phyloP scores from a whole-genome alignment of 257 asterid genomes.

The Gentiana straminea region DNA sequence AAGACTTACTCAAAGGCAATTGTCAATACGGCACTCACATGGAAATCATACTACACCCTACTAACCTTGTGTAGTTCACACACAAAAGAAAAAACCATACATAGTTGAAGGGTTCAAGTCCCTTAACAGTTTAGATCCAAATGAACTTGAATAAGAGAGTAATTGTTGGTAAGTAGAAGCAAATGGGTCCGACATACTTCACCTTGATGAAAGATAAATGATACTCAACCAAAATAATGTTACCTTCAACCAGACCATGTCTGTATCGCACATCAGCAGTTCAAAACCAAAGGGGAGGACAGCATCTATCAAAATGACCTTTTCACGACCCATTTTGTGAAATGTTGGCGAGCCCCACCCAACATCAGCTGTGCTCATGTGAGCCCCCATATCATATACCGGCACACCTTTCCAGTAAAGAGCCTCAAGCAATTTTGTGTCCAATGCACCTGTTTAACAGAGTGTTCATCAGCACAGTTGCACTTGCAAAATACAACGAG shows the following conservation, averaged over 20 bases:
- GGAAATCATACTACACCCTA: too few relatives aligned
- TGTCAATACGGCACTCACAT: too few relatives aligned
- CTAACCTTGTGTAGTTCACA: too few relatives aligned
- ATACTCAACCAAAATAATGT: background rate
- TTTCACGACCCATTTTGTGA: slow-evolving; percentile 98
- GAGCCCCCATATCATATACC: slow-evolving; percentile 95
- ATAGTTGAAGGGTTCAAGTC: too few relatives aligned
- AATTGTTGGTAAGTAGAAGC: too few relatives aligned
- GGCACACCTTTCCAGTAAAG: slow-evolving; percentile 98
- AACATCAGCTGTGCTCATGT: slow-evolving; percentile 93
- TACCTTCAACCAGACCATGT: slow-evolving; percentile 99
- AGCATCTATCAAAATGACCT: slow-evolving; percentile 78
- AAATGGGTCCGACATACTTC: too few relatives aligned
- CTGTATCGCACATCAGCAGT: slow-evolving; percentile 94
- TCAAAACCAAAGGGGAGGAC: slow-evolving; percentile 83
- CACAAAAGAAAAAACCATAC: too few relatives aligned
- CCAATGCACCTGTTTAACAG: slow-evolving; percentile 80
- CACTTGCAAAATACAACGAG: slow-evolving; percentile 8
- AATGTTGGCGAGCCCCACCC: slow-evolving; percentile 96
- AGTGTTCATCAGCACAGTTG: slow-evolving; percentile 5
- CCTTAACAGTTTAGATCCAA: too few relatives aligned
- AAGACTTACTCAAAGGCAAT: too few relatives aligned
- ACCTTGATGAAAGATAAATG: too few relatives aligned
- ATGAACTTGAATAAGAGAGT: too few relatives aligned
- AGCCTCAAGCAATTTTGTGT: slow-evolving; percentile 86